These are phyloP conservation scores for Lichina pygmaea DNA, from an alignment of 495 filamentous ascomycete genomes.

Conservation along the genomic window DNA sequence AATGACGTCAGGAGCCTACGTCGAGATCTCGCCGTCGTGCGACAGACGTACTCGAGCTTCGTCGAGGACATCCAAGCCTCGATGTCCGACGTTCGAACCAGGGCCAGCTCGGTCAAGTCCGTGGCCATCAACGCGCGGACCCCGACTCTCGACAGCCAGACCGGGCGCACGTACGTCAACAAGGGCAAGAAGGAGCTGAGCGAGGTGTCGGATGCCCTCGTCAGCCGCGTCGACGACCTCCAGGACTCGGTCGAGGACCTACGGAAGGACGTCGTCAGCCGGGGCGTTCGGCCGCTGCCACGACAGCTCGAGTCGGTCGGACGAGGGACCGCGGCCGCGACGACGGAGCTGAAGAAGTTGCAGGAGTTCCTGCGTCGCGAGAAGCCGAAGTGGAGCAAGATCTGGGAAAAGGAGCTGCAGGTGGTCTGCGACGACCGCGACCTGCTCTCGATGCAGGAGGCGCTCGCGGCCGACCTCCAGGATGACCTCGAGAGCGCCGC, in stretches of 20 bases:
- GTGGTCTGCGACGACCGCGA: conserved; percentile 87
- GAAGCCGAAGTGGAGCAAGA: conserved; percentile 91
- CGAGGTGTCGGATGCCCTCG: conserved; percentile 63
- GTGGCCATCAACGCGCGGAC: conserved; percentile 38
- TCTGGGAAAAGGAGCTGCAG: conserved; percentile 91
- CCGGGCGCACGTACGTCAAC: conserved; percentile 60
- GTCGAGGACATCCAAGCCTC: conserved; percentile 65
- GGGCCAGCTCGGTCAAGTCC: conserved; percentile 53
- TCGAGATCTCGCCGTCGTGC: conserved; percentile 72
- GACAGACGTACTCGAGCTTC: conserved; percentile 81
- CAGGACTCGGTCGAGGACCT: conserved; percentile 92
- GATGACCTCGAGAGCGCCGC: conserved; percentile 87
- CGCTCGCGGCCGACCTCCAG: conserved; percentile 68
- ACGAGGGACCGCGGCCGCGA: conserved; percentile 59
- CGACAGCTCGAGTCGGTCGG: conserved; percentile 66
- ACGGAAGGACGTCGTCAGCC: conserved; percentile 82
- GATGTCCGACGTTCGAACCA: conserved; percentile 56
- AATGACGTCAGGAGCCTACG: conserved; percentile 54
- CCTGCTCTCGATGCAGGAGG: conserved; percentile 80
- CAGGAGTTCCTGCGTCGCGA: conserved; percentile 72
- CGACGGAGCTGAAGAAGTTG: conserved; percentile 81
- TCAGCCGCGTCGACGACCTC: conserved; percentile 78
- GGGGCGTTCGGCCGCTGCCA: conserved; percentile 81
- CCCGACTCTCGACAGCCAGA: conserved; percentile 36
- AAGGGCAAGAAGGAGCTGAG: conserved; percentile 61